phyloP scores from a whole-genome alignment of 345 rosid genomes.

The Eucalyptus pauciflora region DNA sequence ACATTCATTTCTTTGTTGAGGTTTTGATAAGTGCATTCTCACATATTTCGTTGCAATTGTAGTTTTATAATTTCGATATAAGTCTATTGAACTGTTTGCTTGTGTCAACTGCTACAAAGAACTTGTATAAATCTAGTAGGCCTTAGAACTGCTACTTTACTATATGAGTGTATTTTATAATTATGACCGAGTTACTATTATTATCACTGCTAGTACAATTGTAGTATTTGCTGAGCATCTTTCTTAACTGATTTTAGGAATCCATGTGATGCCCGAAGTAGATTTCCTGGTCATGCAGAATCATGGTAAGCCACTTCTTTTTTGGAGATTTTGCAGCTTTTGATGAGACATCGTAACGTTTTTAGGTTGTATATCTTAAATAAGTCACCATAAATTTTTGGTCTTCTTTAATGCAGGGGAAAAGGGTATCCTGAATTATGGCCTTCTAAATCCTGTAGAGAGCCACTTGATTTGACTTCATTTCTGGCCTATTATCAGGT shows the following conservation, averaged over 20 bases:
- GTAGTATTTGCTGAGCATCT: neutral
- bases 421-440: constrained; percentile 86
- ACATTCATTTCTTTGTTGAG: neutral
- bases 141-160: neutral
- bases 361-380: neutral
- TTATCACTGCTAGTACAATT: neutral
- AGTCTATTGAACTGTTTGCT: neutral
- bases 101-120: neutral
- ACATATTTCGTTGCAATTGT: neutral
- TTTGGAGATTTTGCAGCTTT: neutral
- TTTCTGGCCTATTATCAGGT: constrained; percentile 83
- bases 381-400: neutral
- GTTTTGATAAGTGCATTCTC: neutral
- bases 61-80: neutral
- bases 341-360: neutral
- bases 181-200: neutral
- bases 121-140: neutral
- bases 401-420: constrained; percentile 51
- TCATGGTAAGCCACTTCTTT: constrained; percentile 51
- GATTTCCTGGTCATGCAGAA: constrained; percentile 97
- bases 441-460: constrained; percentile 77
- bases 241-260: constrained; percentile 42
- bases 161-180: neutral
- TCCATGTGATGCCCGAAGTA: constrained; percentile 84
- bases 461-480: constrained; percentile 92